Evolutionary conservation across 257 asterid genomes (phyloP).

Genomic region (Forsythia suspensa): DNA sequence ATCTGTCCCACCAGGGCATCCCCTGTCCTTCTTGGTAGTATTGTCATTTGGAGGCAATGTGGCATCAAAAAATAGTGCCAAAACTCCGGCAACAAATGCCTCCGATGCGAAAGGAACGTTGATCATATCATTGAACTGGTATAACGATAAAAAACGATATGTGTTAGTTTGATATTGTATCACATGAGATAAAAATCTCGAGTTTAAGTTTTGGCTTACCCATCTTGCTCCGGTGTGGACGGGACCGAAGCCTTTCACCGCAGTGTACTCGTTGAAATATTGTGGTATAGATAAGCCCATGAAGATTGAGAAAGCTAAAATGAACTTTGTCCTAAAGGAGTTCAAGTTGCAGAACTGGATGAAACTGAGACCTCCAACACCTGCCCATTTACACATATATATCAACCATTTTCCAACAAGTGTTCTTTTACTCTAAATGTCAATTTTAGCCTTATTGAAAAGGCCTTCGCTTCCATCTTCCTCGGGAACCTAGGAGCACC

Average conservation of each 20-base stretch:
- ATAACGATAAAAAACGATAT: background rate
- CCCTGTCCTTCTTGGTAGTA: slow-evolving; percentile 71
- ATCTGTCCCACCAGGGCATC: slow-evolving; percentile 92
- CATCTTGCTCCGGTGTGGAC: slow-evolving; percentile 87
- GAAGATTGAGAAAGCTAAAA: slow-evolving; percentile 82
- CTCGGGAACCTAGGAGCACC: too few species aligned
- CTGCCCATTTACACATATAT: slow-evolving; percentile 32
- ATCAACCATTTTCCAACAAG: background rate
- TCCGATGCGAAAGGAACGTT: slow-evolving; percentile 83
- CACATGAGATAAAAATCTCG: background rate
- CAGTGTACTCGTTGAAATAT: slow-evolving; percentile 74
- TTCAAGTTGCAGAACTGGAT: slow-evolving; percentile 91
- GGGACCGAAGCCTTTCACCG: slow-evolving; percentile 57
- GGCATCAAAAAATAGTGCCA: slow-evolving; percentile 66
- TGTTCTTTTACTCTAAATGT: background rate
- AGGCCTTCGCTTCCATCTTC: background rate
- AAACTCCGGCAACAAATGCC: slow-evolving; percentile 69
- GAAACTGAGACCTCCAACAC: slow-evolving; percentile 80
- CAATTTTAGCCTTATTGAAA: background rate
- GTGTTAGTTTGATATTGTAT: background rate
- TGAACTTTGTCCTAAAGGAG: slow-evolving; percentile 81
- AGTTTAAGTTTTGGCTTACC: slow-evolving; percentile 43
- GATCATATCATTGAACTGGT: slow-evolving; percentile 90
- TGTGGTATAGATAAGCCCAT: slow-evolving; percentile 94
- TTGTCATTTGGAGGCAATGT: slow-evolving; percentile 67